A percentile compares a stretch with the other conserved stretches of the same genome.
Conservation (phyloP, 495 filamentous ascomycete species). For the Aspergillus indologenus region DNA sequence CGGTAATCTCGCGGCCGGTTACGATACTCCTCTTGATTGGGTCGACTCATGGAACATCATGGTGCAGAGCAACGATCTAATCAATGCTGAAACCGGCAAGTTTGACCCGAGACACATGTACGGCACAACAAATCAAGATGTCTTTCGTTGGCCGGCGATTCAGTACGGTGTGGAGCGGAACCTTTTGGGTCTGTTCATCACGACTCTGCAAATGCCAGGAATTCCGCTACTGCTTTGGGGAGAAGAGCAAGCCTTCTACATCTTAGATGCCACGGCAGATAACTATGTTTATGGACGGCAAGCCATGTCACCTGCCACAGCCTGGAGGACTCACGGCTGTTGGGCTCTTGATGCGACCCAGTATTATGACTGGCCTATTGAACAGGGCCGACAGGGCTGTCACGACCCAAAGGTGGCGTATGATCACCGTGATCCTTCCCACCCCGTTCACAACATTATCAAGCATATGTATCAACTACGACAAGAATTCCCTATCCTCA, state of each 20-base stretch:
- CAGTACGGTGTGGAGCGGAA: constrained; percentile 59
- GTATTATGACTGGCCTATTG: constrained; percentile 59
- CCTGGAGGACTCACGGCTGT: constrained; percentile 70
- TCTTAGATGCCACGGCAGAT: constrained; percentile 61
- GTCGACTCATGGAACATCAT: constrained; percentile 61
- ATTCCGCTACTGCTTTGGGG: constrained; percentile 65
- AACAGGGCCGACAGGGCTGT: constrained; percentile 54
- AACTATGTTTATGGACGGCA: constrained; percentile 73
- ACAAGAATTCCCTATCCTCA: constrained; percentile 55
- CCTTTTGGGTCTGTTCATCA: constrained; percentile 62
- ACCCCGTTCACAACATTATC: constrained; percentile 63
- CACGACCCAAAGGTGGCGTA: constrained; percentile 54
- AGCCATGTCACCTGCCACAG: constrained; percentile 62
- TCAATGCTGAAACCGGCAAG: constrained; percentile 61
- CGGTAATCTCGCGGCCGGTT: constrained; percentile 59
- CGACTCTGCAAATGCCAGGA: constrained; percentile 62
- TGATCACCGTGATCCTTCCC: constrained; percentile 69
- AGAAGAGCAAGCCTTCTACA: constrained; percentile 69
- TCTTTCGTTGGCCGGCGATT: constrained; percentile 71
- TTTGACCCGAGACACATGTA: constrained; percentile 73
- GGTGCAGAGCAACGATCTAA: constrained; percentile 60
- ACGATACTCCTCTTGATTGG: constrained; percentile 59
- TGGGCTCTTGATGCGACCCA: constrained; percentile 54
- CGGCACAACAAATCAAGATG: constrained; percentile 69
- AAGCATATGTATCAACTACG: constrained; percentile 66